Percentiles rank a stretch among this genome's conserved stretches.
These are phyloP conservation scores for Sugiyamaella novakii DNA, from an alignment of 1,139 yeast genomes.

Conservation along the genomic window DNA sequence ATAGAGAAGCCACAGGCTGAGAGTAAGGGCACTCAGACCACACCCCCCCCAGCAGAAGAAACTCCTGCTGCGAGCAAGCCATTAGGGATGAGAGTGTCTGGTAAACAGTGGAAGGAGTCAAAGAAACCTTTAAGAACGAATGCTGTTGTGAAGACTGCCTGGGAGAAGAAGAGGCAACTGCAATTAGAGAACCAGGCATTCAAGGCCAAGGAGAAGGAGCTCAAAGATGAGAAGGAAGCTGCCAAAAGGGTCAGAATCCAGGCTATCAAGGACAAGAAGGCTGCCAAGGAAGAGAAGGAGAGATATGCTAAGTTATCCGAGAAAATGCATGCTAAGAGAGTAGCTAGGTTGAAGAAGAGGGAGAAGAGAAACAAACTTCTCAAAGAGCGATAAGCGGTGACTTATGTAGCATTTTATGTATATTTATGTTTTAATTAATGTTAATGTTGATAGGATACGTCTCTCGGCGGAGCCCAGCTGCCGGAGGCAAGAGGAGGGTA, in stretches of 20 bases:
- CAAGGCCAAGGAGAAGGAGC: slow-evolving; percentile 43
- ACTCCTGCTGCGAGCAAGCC: slow-evolving; percentile 10
- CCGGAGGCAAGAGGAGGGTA: slow-evolving; percentile 6
- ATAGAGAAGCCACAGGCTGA: neutral
- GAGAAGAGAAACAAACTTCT: slow-evolving; percentile 49
- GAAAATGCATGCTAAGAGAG: slow-evolving; percentile 47
- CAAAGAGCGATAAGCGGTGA: slow-evolving; percentile 41
- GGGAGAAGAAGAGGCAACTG: slow-evolving; percentile 42
- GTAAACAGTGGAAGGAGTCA: slow-evolving; percentile 43
- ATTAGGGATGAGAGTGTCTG: slow-evolving; percentile 31
- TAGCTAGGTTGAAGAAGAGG: slow-evolving; percentile 45
- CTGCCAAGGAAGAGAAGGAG: slow-evolving; percentile 47
- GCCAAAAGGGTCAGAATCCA: slow-evolving; percentile 37
- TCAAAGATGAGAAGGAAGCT: slow-evolving; percentile 44
- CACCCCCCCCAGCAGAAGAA: slow-evolving; percentile 2
- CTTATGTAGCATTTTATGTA: neutral
- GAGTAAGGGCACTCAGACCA: slow-evolving; percentile 6
- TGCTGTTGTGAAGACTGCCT: slow-evolving; percentile 37
- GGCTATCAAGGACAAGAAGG: slow-evolving; percentile 42
- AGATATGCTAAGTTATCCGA: slow-evolving; percentile 45
- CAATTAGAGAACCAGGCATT: slow-evolving; percentile 35
- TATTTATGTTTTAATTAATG: slow-evolving; percentile 5
- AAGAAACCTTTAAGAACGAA: slow-evolving; percentile 41
- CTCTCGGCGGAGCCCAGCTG: slow-evolving; percentile 1
- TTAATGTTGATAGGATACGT: neutral